Evolutionary conservation across 306 rosid genomes (phyloP), one percentile per base, ranked within the genome.

Genomic region (Oemleria cerasiformis): DNA sequence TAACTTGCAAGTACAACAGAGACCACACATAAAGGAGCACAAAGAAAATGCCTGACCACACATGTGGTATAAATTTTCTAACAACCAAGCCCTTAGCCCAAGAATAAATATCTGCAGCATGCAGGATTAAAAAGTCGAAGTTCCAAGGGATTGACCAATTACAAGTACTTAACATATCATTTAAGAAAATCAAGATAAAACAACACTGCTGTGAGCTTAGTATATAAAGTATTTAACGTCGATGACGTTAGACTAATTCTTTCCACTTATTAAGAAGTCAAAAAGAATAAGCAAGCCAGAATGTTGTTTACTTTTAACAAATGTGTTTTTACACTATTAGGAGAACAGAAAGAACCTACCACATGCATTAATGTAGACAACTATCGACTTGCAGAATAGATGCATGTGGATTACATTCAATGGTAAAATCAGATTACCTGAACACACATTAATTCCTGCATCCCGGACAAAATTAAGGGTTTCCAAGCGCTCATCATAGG

Each of bases 361-460:
- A 59, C 43, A 59, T 15, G 43, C 6, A 49, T 36, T 5, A 67
- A 16, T 45, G 43, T 68, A 4, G 49, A 68, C 1, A 36, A 68
- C 10, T 13, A 53, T 20, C 10, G 48, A 68, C 63, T 38, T 51
- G 12, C 14, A 40, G 10, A 68, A 39, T 5, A 12, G 62, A 49
- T 7, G 38, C 50, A 53, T 39, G 30, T 20, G 39, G 39, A 13
- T 40, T 20, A 13, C 58, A 80, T 30, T 58, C 40, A 12, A 75
- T 10, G 50, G 59, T 68, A 15, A 62, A 72, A 71, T 42, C 57
- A 75, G 40, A 68, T 75, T 93, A 94, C 98, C 97, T 55, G 90
- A 86, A 74, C 98, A 94, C 62, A 94, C 98, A 84, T 81, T 91
- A 75, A 94, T 94, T 73, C 98, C 98, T 16, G 98, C 97, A 83